phyloP scores from a whole-genome alignment of 2,329 filamentous ascomycete genomes.

The Neopestalotiopsis sp. region DNA sequence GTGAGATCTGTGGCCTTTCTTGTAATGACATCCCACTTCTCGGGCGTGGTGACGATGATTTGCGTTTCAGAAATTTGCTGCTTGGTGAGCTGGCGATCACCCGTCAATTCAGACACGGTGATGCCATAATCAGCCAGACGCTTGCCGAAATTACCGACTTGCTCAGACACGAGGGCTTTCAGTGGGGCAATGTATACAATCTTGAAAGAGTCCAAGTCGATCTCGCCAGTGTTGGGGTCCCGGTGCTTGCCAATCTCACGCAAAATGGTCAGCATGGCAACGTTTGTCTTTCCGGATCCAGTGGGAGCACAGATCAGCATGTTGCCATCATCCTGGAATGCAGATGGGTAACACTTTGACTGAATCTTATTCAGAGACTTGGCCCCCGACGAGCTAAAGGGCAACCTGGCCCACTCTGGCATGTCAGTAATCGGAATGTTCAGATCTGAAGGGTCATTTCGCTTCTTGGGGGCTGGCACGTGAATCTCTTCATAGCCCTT shows the following conservation, averaged over 20 bases:
- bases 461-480: slow-evolving; percentile 90
- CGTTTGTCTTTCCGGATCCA: slow-evolving; percentile 97
- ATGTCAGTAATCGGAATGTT: slow-evolving; percentile 85
- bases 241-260: slow-evolving; percentile 96
- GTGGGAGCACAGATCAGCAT: slow-evolving; percentile 98
- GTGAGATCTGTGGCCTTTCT: slow-evolving; percentile 96
- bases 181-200: slow-evolving; percentile 97
- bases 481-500: slow-evolving; percentile 99
- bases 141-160: slow-evolving; percentile 96
- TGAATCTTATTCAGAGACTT: slow-evolving; percentile 94
- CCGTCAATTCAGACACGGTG: slow-evolving; percentile 91
- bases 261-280: slow-evolving; percentile 95
- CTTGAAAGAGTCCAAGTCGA: slow-evolving; percentile 96
- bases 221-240: slow-evolving; percentile 86
- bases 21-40: slow-evolving; percentile 99
- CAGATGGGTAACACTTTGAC: slow-evolving; percentile 88
- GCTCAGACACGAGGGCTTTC: slow-evolving; percentile 95
- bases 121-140: slow-evolving; percentile 90
- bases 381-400: slow-evolving; percentile 74
- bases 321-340: slow-evolving; percentile 93
- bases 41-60: slow-evolving; percentile 96
- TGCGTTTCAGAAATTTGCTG: slow-evolving; percentile 98
- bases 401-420: slow-evolving; percentile 87
- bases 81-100: slow-evolving; percentile 97
- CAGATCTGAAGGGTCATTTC: slow-evolving; percentile 77